Conservation (phyloP, 106 monocot genomes). For the Iris macrosiphon region DNA sequence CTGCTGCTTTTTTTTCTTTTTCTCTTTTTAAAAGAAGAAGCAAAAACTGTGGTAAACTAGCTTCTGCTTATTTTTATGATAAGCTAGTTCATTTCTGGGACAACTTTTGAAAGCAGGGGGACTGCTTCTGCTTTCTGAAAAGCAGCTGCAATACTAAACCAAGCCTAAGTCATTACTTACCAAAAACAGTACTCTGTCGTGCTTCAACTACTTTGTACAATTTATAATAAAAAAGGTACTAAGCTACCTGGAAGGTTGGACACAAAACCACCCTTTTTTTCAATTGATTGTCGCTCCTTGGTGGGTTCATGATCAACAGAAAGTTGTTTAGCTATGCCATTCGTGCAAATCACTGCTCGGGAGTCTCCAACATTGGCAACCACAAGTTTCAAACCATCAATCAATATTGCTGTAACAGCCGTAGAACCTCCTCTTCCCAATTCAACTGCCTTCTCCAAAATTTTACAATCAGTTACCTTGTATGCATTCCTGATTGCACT, state of each 20-base stretch:
- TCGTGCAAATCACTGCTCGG: conserved; percentile 77
- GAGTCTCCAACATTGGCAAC: conserved; percentile 99
- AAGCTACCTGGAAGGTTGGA: conserved; percentile 79
- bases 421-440: conserved; percentile 94
- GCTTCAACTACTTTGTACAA: neutral
- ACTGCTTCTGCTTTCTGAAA: no score
- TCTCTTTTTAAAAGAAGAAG: no score
- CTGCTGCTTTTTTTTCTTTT: no score
- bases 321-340: conserved; percentile 73
- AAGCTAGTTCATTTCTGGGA: no score
- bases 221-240: neutral
- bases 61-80: no score
- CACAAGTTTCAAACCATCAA: conserved; percentile 66
- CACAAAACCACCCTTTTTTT: conserved; percentile 93
- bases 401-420: conserved; percentile 90
- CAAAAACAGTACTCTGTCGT: no score
- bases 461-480: conserved; percentile 55
- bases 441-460: conserved; percentile 68
- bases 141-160: no score
- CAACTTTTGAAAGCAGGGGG: no score
- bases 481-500: conserved; percentile 85
- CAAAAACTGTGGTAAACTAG: no score
- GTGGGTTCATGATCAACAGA: conserved; percentile 94
- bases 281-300: conserved; percentile 49
- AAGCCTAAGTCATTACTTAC: no score